phyloP scores from a whole-genome alignment of 768 basidiomycete species.

The Mycena olivaceomarginata region DNA sequence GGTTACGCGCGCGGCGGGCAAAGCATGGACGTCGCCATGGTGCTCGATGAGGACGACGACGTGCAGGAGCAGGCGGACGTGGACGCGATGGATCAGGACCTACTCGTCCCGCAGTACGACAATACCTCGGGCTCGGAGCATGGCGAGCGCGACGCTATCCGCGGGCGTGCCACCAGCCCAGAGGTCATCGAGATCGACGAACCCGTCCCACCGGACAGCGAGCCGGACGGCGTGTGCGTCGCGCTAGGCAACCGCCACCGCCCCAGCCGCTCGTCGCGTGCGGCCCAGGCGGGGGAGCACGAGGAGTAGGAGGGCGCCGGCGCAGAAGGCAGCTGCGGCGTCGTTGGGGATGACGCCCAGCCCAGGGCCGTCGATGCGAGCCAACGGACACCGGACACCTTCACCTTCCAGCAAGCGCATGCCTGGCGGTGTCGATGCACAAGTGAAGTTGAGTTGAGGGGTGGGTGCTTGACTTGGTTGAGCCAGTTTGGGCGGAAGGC shows the following conservation, averaged over 20 bases:
- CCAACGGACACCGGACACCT: too few relatives aligned
- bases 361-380: neutral
- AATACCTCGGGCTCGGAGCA: constrained; percentile 23
- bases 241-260: constrained; percentile 36
- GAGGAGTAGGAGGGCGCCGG: constrained; percentile 21
- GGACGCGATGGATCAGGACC: constrained; percentile 87
- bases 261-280: constrained; percentile 28
- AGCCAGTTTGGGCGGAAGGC: too few relatives aligned
- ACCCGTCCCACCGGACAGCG: constrained; percentile 18
- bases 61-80: constrained; percentile 74
- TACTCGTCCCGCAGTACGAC: constrained; percentile 45
- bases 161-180: neutral
- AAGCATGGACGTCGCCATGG: constrained; percentile 38
- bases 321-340: constrained; percentile 22
- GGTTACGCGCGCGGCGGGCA: constrained; percentile 39
- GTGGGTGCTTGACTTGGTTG: too few relatives aligned
- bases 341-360: constrained; percentile 21
- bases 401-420: too few relatives aligned
- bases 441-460: too few relatives aligned
- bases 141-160: constrained; percentile 5
- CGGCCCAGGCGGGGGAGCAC: constrained; percentile 6
- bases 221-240: constrained; percentile 34
- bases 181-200: constrained; percentile 41
- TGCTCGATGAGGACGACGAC: constrained; percentile 57
- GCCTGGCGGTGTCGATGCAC: too few relatives aligned